Evolutionary conservation across 1,284 basidiomycete genomes (phyloP), one percentile per base, ranked within the genome.

Genomic region (Tilletia walkeri): DNA sequence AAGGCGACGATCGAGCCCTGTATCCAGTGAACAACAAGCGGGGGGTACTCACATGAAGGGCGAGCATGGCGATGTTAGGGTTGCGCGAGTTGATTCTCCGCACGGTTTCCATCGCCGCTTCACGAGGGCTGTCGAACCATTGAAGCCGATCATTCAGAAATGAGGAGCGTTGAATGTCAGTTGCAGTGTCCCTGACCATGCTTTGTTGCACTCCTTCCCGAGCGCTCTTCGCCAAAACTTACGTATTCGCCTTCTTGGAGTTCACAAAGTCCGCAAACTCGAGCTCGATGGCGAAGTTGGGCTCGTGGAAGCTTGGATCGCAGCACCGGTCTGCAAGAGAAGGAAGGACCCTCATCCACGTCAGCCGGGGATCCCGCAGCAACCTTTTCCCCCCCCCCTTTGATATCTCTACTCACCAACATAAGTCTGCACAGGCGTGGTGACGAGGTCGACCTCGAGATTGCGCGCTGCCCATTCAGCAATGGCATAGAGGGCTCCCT

Each of bases 171-270:
- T 16, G 45, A 56, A 30, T 30, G 24, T 30, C 1, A 30, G 24
- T 30, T 30, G 24, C 24, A 30, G 24, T 30, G 24, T 30, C 24
- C 24, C 24, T 30, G 1, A 30, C 24, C 24, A 30, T 1, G 24
- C 24, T 30, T 30, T 30, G 24, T 2, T 30, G 24, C 24, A 30
- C 6, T 30, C 38, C 39, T 12, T 12, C n/a, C n/a, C 53, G 36
- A 24, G 18, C 49, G 45, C 20, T 34, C n/a, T 7, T 54, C 53
- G 20, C 53, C 24, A 20, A 3, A 24, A 87, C 92, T 77, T 85
- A 95, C 92, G 89, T 94, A 86, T 99, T 99, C 0, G 94, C 95
- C 85, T 98, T 98, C 87, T 97, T 98, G 76, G 87, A 87, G 84
- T 95, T 96, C 85, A 99, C 90, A 79, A 91, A 89, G 76, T 95